A percentile compares a stretch with the other conserved stretches of the same genome.
Conservation (phyloP, 345 rosid species). For the Trapa bicornis region DNA sequence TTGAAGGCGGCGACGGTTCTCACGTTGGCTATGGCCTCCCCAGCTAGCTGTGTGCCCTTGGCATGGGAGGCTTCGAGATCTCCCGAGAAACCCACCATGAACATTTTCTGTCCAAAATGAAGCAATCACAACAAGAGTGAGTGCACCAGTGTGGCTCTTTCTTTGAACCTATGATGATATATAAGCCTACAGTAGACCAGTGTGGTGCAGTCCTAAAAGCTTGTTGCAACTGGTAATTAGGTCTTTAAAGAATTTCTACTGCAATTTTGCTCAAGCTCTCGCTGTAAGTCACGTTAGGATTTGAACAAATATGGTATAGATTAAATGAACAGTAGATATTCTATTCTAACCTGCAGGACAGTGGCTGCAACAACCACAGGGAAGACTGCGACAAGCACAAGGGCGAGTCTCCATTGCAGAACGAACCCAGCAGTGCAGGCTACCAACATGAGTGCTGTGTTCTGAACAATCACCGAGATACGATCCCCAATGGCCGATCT, state of each 20-base stretch:
- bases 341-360: slow-evolving; percentile 69
- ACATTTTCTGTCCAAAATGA: slow-evolving; percentile 69
- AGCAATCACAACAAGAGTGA: slow-evolving; percentile 1
- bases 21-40: slow-evolving; percentile 91
- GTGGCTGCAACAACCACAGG: slow-evolving; percentile 97
- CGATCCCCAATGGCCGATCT: slow-evolving; percentile 97
- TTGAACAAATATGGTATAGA: too few relatives aligned
- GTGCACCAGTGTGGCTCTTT: background rate
- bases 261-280: too few relatives aligned
- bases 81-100: slow-evolving; percentile 93
- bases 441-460: slow-evolving; percentile 83
- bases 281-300: too few relatives aligned
- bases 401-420: slow-evolving; percentile 97
- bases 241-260: too few relatives aligned
- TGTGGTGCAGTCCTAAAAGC: too few relatives aligned
- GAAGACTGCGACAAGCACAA: slow-evolving; percentile 83
- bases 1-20: slow-evolving; percentile 97
- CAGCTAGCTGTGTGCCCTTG: slow-evolving; percentile 90
- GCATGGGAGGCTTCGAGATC: slow-evolving; percentile 91
- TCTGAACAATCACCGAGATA: slow-evolving; percentile 90
- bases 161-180: background rate
- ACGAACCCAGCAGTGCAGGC: slow-evolving; percentile 97
- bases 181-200: too few relatives aligned
- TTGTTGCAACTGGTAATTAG: too few relatives aligned
- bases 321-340: too few relatives aligned